Evolutionary conservation across 1,284 basidiomycete species (phyloP).

Genomic region (Exsudoporus floridanus): DNA sequence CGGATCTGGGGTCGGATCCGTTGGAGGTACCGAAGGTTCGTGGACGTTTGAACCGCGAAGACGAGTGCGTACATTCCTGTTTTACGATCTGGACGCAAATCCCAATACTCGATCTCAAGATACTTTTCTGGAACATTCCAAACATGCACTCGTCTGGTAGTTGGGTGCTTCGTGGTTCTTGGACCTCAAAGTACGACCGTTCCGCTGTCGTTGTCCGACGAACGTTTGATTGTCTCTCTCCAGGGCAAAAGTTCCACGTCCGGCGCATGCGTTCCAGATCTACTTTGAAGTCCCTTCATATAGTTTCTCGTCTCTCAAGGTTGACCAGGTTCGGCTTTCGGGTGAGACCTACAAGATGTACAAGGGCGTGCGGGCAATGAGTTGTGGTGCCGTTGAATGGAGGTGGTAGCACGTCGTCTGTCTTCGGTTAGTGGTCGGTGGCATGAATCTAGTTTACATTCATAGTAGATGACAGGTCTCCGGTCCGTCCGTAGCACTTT

Average conservation of each 20-base stretch:
- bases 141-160: constrained; percentile 67
- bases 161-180: constrained; percentile 77
- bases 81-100: not conserved
- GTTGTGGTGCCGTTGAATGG: constrained; percentile 69
- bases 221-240: not conserved
- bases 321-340: constrained; percentile 83
- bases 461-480: not conserved
- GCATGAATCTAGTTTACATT: not conserved
- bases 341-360: constrained; percentile 83
- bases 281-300: constrained; percentile 72
- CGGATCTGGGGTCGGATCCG: constrained; percentile 54
- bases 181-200: constrained; percentile 58
- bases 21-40: constrained; percentile 44
- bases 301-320: constrained; percentile 78
- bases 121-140: constrained; percentile 75
- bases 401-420: constrained; percentile 51
- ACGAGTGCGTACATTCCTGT: constrained; percentile 41
- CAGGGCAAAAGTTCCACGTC: constrained; percentile 44
- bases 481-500: not conserved
- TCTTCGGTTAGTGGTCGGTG: no score
- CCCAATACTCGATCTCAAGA: constrained; percentile 38
- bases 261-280: constrained; percentile 72
- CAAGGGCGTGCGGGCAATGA: constrained; percentile 71
- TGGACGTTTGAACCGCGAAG: constrained; percentile 79
- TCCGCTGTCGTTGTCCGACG: not conserved